These are phyloP conservation scores for Aspergillus fumigatus DNA, from an alignment of 2,329 filamentous ascomycete genomes.

Conservation along the genomic window DNA sequence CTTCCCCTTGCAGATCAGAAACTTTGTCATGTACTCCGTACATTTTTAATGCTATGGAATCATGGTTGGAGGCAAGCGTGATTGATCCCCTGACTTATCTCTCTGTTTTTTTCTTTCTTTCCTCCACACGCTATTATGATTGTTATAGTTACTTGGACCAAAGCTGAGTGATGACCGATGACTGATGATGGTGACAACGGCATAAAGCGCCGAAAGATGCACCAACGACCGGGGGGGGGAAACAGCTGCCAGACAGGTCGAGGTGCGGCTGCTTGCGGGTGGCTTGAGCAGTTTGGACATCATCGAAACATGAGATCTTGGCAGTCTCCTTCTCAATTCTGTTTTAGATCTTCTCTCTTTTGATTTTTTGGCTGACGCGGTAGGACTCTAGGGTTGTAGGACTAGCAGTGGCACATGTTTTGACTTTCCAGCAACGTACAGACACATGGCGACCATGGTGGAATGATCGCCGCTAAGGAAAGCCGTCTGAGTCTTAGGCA, in stretches of 20 bases:
- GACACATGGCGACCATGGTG: slow-evolving; percentile 23
- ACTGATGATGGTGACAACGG: slow-evolving; percentile 4
- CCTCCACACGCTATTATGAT: too few relatives aligned
- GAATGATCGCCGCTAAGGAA: slow-evolving; percentile 22
- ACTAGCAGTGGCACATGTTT: not conserved
- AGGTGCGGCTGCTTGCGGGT: not conserved
- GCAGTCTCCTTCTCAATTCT: not conserved
- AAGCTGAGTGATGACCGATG: not conserved
- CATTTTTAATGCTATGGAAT: not conserved
- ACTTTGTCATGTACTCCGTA: not conserved
- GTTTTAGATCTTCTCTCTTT: not conserved
- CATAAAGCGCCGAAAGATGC: slow-evolving; percentile 2
- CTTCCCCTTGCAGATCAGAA: not conserved
- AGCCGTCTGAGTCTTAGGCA: not conserved
- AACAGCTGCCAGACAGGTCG: not conserved
- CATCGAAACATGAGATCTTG: not conserved
- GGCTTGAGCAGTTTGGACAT: not conserved
- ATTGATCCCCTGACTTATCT: too few relatives aligned
- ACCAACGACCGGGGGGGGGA: slow-evolving; percentile 6
- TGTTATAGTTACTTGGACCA: not conserved
- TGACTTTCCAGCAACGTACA: slow-evolving; percentile 15
- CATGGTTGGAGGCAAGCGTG: too few relatives aligned
- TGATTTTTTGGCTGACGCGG: not conserved
- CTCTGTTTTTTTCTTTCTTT: too few relatives aligned
- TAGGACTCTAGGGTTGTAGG: not conserved